Percentiles rank a stretch among this genome's conserved stretches.
Evolutionary conservation across 176 grass and related monocot genomes (phyloP).

Genomic region (Zoysia japonica): DNA sequence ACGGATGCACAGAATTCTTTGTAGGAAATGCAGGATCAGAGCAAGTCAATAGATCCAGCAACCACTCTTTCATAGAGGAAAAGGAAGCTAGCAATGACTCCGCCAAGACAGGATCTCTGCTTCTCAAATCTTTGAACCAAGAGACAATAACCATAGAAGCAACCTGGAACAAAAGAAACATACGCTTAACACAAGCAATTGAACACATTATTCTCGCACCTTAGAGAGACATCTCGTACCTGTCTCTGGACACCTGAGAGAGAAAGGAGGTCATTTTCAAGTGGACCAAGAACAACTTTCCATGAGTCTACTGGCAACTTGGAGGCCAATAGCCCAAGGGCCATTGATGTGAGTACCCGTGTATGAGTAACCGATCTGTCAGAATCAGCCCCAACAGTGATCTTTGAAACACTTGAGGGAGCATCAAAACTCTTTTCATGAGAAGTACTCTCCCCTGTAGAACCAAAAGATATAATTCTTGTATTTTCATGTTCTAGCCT

Average conservation of each 20-base stretch:
- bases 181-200: conserved; percentile 18
- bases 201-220: conserved; percentile 24
- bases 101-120: conserved; percentile 49
- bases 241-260: conserved; percentile 95
- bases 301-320: conserved; percentile 73
- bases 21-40: conserved; percentile 93
- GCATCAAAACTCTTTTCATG: conserved; percentile 60
- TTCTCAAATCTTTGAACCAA: conserved; percentile 88
- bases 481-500: conserved; percentile 61
- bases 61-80: conserved; percentile 69
- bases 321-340: conserved; percentile 87
- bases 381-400: conserved; percentile 82
- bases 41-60: conserved; percentile 80
- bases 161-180: conserved; percentile 46
- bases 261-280: conserved; percentile 69
- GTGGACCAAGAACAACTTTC: conserved; percentile 73
- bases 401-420: conserved; percentile 55
- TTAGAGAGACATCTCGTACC: conserved; percentile 37
- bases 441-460: conserved; percentile 57
- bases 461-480: conserved; percentile 58
- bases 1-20: conserved; percentile 77
- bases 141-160: conserved; percentile 90
- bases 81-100: conserved; percentile 61
- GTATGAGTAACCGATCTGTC: conserved; percentile 97
- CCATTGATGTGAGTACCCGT: conserved; percentile 79